Evolutionary conservation across 805 yeast genomes (phyloP), one percentile per base, ranked within the genome.

Genomic region (Suhomyces vadensis): DNA sequence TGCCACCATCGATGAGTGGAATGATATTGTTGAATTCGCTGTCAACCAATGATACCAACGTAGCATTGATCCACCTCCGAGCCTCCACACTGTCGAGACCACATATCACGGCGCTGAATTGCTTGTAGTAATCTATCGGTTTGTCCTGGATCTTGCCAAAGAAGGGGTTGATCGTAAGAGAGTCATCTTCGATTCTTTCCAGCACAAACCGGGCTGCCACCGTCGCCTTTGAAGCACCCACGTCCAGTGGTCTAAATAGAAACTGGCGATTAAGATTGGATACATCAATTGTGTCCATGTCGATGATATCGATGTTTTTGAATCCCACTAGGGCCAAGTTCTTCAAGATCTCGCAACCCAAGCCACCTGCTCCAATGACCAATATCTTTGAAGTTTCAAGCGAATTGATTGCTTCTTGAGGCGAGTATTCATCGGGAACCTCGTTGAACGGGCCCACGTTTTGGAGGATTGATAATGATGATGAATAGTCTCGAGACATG

Each of bases 81-180:
- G 98, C 97, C 55, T 84, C 92, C 5, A 94, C 83, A 40, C 87
- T 81, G 61, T 92, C 99, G 39, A 92, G 70, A 0, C 98, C 98
- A 48, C 97, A 87, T 1, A 92, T 74, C 0, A 94, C 80, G 33
- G 88, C 71, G 6, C 79, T 74, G 59, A 91, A 92, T 50, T 78
- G 79, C 50, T 67, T 60, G 61, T 88, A 87, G 56, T 81, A 94
- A 0, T 72, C 78, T 13, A 68, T 69, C 27, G 78, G 75, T 54
- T 83, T 77, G 48, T 82, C 75, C 49, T 72, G 76, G 47, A 92
- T 81, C 53, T 75, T 79, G 7, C 83, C 78, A 54, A 73, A 81
- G 61, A 81, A 78, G 1, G 96, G 81, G 1, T 72, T 71, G 8
- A 87, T 75, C 5, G 46, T 53, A 31, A 78, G 69, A 3, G 43